Evolutionary conservation across 257 asterid genomes (phyloP), one percentile per base, ranked within the genome.

Genomic region (Agastache rugosa): DNA sequence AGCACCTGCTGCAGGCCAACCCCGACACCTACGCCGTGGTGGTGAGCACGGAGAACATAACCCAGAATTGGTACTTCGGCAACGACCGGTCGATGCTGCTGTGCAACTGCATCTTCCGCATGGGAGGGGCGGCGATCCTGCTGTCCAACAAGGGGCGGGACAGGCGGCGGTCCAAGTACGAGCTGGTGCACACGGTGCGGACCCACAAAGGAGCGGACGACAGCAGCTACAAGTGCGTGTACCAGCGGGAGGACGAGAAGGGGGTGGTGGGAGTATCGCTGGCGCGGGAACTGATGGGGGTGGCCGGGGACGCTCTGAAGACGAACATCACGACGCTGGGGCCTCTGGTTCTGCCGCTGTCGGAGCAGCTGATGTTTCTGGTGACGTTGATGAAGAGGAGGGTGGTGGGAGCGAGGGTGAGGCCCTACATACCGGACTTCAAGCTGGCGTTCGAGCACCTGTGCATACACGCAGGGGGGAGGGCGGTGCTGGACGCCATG

Each of bases 11-110:
- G 5, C 89, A 82, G 68, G 84, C 89, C 0, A 85, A 83, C 44
- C 86, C 88, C 2, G 73, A 77, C 71, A 60, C 86, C 1, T 79
- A 77, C 68, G 91, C 89, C 0, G 71, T 84, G 3, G 85, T 87
- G 4, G 85, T 87, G 16, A 87, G 91, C 55, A 87, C 89, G 0
- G 91, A 87, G 35, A 87, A 87, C 83, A 87, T 87, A 14, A 87
- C 91, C 20, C 87, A 80, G 29, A 87, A 87, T 29, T 87, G 91
- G 91, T 87, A 87, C 45, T 84, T 84, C 62, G 89, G 91, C n/a
- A 85, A 87, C 53, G 87, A 87, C 78, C 87, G 91, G 1, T 85
- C 91, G 4, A 85, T 87, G 91, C 82, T 87, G 2, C 60, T 87
- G 22, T 87, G 87, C 75, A 87, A 87, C 69, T 87, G 91, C 75